Conservation (phyloP, 108 stramenopile species). For the Skeletonema costatum region DNA sequence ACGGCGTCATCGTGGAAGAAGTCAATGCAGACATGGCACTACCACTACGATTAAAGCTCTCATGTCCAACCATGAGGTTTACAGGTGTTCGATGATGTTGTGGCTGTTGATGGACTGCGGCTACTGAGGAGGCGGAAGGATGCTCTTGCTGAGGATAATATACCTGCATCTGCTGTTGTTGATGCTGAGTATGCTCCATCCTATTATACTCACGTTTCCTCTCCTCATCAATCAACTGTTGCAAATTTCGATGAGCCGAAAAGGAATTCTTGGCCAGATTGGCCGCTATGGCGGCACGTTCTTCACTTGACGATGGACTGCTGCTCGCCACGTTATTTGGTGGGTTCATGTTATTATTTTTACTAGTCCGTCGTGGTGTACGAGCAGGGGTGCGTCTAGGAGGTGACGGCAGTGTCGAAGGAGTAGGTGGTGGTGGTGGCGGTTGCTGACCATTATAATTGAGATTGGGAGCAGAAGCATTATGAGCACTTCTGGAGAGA, state of each 20-base stretch:
- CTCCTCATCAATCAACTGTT: background rate
- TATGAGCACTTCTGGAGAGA: background rate
- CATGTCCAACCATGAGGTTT: background rate
- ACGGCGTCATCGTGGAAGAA: background rate
- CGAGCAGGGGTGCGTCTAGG: background rate
- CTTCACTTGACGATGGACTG: background rate
- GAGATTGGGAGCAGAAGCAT: background rate
- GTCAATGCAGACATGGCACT: background rate
- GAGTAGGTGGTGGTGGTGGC: background rate
- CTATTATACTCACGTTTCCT: background rate
- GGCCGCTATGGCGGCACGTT: background rate
- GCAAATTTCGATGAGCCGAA: slow-evolving; percentile 1
- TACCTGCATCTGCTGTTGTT: background rate
- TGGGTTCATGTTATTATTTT: background rate
- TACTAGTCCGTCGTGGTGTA: background rate
- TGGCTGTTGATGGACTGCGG: background rate
- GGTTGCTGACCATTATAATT: background rate
- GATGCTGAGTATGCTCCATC: background rate
- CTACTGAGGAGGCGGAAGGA: background rate
- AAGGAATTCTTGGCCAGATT: background rate
- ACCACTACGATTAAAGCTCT: background rate
- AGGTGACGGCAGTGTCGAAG: background rate
- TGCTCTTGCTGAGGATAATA: background rate
- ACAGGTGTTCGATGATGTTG: background rate
- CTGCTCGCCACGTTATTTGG: background rate